Conservation (phyloP, 176 grass and related monocot genomes). For the bread wheat (Triticum aestivum) region IWGSC_CS_RefSeq_v2.1 NC_057808.1:210595329-210595828, state of each 20-base stretch:
- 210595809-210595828: slow-evolving; percentile 41
- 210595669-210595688: background rate
- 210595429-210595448: slow-evolving; percentile 8
- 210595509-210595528: slow-evolving; percentile 96
- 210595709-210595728: slow-evolving; percentile 82
- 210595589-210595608: background rate
- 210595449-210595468: slow-evolving; percentile 47
- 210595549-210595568: slow-evolving; percentile 17
- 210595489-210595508: slow-evolving; percentile 91
- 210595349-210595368: background rate
- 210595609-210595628: background rate
- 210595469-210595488: slow-evolving; percentile 91
- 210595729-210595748: slow-evolving; percentile 76
- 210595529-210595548: slow-evolving; percentile 50
- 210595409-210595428: background rate
- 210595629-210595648: background rate
- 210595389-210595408: slow-evolving; percentile 7
- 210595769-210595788: slow-evolving; percentile 96
- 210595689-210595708: background rate
- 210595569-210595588: background rate
- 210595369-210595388: slow-evolving; percentile 15
- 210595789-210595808: slow-evolving; percentile 83
- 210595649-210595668: background rate
- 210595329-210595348: background rate
- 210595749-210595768: slow-evolving; percentile 83